These are phyloP conservation scores for Boletus edulis DNA, from an alignment of 768 basidiomycete genomes.

Conservation along the genomic window DNA sequence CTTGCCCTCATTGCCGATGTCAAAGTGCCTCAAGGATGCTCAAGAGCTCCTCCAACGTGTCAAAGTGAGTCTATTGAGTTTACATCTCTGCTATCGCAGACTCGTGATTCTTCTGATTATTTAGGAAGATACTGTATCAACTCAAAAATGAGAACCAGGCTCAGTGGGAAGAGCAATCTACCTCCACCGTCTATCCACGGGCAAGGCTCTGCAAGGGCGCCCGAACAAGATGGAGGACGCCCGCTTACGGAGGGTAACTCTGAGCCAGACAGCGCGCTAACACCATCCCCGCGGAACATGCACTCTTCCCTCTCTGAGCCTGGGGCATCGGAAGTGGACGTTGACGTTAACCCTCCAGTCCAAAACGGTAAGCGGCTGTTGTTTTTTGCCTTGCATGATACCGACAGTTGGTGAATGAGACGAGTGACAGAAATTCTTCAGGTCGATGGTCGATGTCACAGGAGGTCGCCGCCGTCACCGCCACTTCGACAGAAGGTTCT, in stretches of 20 bases:
- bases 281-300: not conserved
- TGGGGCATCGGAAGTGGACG: not conserved
- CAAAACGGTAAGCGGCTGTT: not conserved
- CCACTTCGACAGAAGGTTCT: not conserved
- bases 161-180: not conserved
- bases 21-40: not conserved
- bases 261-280: not conserved
- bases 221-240: not conserved
- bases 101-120: not conserved
- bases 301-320: not conserved
- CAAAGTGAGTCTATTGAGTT: not conserved
- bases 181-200: not conserved
- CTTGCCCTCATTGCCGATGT: constrained; percentile 5
- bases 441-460: not conserved
- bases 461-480: constrained; percentile 1
- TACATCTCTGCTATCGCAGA: not conserved
- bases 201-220: not conserved
- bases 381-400: not conserved
- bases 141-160: not conserved
- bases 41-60: constrained; percentile 3
- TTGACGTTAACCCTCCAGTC: not conserved
- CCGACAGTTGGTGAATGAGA: not conserved
- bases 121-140: constrained; percentile 8
- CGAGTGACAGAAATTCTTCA: not conserved
- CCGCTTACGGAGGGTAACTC: not conserved